Evolutionary conservation across 306 rosid genomes (phyloP), one percentile per base, ranked within the genome.

Genomic region (Nissolia schottii): DNA sequence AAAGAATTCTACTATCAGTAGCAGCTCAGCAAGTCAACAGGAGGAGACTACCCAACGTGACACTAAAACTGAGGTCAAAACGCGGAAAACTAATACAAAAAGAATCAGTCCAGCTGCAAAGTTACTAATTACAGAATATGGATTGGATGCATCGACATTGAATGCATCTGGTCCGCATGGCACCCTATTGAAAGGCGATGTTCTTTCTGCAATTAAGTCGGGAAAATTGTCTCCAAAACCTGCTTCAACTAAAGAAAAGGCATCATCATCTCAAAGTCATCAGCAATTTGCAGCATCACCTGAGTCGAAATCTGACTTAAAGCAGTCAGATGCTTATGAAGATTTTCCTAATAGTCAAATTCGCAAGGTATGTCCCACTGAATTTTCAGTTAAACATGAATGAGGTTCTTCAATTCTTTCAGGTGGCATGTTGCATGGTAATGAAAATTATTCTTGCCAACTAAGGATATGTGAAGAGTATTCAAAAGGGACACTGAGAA

Each of bases 61-160:
- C 64, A 70, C 81, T 82, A 70, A 69, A 82, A 81, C 80, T 31
- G 86, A 79, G 68, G 79, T 46, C 65, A 79, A 60, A 65, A 43
- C 72, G 13, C 80, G 56, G 40, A 89, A 86, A 80, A 81, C 62
- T 51, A 76, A 62, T 63, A 74, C 84, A 37, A 40, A 14, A 69
- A 88, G 99, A 82, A 86, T 94, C 64, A 85, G 99, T 78, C 99
- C 99, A 59, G 86, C 99, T 55, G 99, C 99, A 20, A 94, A 89
- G 85, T 71, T 89, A 84, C 85, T 94, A 50, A 86, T 94, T 67
- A 1, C 71, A 45, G 97, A 89, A 79, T 79, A 94, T 82, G 96
- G 93, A 74, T 83, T 94, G 85, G 97, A 94, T 83, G 74, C 75
- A 61, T 88, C 89, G 2, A 75, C 77, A 49, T 64, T 94, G 83